Conservation (phyloP, 371 early-diverging fungal genomes). For the Mortierella sp. region DNA sequence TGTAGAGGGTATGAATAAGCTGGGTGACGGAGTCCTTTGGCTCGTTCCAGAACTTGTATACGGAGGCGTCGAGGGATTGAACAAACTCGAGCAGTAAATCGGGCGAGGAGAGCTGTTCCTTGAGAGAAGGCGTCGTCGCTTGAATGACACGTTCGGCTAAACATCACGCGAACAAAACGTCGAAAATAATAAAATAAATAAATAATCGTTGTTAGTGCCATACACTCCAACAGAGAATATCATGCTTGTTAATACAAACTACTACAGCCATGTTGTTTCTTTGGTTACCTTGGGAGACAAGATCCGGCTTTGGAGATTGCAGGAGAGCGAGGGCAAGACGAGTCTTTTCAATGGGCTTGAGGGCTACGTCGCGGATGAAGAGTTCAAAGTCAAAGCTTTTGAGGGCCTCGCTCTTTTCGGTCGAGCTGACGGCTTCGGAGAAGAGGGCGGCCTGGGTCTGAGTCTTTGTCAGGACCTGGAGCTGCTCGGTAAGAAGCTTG, state of each 20-base stretch:
- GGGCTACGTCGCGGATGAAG: constrained; percentile 59
- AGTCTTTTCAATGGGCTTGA: constrained; percentile 63
- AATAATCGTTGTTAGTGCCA: neutral
- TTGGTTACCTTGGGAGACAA: constrained; percentile 64
- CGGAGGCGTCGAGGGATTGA: constrained; percentile 38
- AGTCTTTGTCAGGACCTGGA: constrained; percentile 55
- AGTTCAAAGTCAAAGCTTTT: constrained; percentile 60
- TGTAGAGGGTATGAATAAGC: constrained; percentile 43
- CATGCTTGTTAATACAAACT: neutral
- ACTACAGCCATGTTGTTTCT: neutral
- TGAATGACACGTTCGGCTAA: constrained; percentile 51
- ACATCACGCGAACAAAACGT: neutral
- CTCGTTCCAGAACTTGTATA: constrained; percentile 49
- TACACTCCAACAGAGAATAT: neutral
- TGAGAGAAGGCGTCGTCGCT: constrained; percentile 32
- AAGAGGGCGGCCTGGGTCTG: constrained; percentile 60
- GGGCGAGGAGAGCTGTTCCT: constrained; percentile 42
- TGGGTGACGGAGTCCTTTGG: constrained; percentile 43
- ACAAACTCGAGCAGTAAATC: constrained; percentile 47
- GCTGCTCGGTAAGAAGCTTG: constrained; percentile 65
- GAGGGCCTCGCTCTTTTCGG: constrained; percentile 61
- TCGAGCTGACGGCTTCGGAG: constrained; percentile 61
- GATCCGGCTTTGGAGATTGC: constrained; percentile 58
- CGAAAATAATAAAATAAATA: neutral
- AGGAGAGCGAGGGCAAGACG: constrained; percentile 62